Evolutionary conservation across 306 rosid genomes (phyloP), one percentile per base, ranked within the genome.

Genomic region (Datisca glomerata): DNA sequence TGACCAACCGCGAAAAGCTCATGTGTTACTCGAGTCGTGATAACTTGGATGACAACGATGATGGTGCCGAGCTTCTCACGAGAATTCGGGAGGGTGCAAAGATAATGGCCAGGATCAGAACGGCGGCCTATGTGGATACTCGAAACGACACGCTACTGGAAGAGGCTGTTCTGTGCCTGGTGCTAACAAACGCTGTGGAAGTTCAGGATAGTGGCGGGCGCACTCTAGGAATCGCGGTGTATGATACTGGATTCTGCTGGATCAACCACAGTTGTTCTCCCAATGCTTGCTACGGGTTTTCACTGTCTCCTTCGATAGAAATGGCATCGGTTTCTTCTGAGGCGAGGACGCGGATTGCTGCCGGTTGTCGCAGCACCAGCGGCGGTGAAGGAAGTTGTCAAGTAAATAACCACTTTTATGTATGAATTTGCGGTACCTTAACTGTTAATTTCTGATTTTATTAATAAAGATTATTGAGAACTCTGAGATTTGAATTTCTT

Each of bases 231-330:
- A 64, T 81, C 7, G 79, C 91, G 3, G 76, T 86, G 21, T 86
- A 47, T 20, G 60, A 51, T 18, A 46, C 59, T 1, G 44, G 46
- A 37, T 86, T 78, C 60, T 67, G 69, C 47, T 86, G 80, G 85
- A 86, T 86, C 71, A 86, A 81, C 51, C 96, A 86, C 25, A 77
- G 78, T 44, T 86, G 93, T 55, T 86, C 96, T 7, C 96, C 96
- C 15, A 86, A 78, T 21, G 76, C 83, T 1, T 72, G 65, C 47
- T 81, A 78, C 51, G 56, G 76, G 10, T 66, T 77, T 43, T 14
- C 24, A 4, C 38, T 60, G 33, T 47, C 63, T 18, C 37, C 72
- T 7, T 45, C 41, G 14, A 34, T 38, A 1, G 43, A 56, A 22
- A 34, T 47, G 33, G 13, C 36, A 8, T 32, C 72, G 37, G 51